Evolutionary conservation across 2,329 filamentous ascomycete genomes (phyloP).

Genomic region (Aureobasidium leucospermi): DNA sequence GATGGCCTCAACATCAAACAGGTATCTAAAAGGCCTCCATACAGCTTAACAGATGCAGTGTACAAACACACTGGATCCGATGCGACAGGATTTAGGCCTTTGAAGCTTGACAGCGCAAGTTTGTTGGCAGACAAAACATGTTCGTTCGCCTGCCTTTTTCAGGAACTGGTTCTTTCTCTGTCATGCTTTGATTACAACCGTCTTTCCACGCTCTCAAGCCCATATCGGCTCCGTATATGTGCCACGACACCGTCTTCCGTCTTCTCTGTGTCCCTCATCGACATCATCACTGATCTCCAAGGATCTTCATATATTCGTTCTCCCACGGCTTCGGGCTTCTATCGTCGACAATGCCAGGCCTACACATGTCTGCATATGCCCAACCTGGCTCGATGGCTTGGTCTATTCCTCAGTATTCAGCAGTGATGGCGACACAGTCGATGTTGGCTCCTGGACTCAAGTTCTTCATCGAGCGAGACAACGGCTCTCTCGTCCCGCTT

Average conservation of each 20-base stretch:
- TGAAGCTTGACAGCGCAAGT: not conserved
- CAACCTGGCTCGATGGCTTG: not conserved
- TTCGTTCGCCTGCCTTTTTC: not conserved
- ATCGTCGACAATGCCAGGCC: not conserved
- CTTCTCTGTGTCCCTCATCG: too few species aligned
- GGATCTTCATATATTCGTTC: not conserved
- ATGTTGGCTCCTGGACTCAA: not conserved
- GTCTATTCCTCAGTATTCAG: not conserved
- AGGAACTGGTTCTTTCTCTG: not conserved
- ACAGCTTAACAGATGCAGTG: not conserved
- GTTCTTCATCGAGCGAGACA: constrained; percentile 33
- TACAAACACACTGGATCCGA: not conserved
- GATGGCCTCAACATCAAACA: not conserved
- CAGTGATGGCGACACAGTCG: not conserved
- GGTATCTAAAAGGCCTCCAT: not conserved
- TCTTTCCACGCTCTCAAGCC: not conserved
- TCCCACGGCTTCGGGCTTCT: not conserved
- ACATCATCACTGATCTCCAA: too few species aligned
- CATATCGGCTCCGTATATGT: not conserved
- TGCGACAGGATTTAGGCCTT: not conserved
- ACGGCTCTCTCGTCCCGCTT: constrained; percentile 31
- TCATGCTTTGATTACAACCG: not conserved
- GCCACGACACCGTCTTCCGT: not conserved
- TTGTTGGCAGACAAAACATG: not conserved
- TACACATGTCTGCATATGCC: not conserved